Conservation (phyloP, 2,329 filamentous ascomycete species). For the Chrysosporium queenslandicum region DNA sequence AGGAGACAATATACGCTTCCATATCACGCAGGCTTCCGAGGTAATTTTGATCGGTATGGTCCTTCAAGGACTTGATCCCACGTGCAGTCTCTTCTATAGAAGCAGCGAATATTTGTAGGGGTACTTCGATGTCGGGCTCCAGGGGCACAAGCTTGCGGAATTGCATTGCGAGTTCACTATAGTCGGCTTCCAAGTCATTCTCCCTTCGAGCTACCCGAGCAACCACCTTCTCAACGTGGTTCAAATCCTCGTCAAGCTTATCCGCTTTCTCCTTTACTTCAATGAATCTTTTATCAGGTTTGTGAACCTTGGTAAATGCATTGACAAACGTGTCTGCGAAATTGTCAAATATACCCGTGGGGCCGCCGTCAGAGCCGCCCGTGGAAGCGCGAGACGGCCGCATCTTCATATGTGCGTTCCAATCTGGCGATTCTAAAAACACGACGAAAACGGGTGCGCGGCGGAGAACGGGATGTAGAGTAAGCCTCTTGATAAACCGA, state of each 20-base stretch:
- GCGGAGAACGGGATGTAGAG: conserved; percentile 79
- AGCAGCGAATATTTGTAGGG: conserved; percentile 75
- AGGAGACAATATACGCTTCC: conserved; percentile 81
- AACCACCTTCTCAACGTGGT: conserved; percentile 91
- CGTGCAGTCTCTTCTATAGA: conserved; percentile 74
- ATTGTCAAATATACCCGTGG: conserved; percentile 73
- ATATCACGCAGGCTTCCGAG: conserved; percentile 86
- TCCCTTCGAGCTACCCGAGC: conserved; percentile 80
- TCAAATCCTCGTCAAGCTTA: conserved; percentile 88
- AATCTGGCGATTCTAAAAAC: conserved; percentile 87
- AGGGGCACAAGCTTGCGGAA: conserved; percentile 87
- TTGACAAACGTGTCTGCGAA: conserved; percentile 96
- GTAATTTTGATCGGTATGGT: conserved; percentile 92
- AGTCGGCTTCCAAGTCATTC: conserved; percentile 75
- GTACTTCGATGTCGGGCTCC: conserved; percentile 73
- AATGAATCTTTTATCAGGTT: conserved; percentile 86
- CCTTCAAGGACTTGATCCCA: conserved; percentile 69
- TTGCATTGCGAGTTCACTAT: conserved; percentile 80
- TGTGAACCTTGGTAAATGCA: conserved; percentile 92
- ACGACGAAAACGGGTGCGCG: conserved; percentile 71
- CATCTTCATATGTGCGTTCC: conserved; percentile 90
- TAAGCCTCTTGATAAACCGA: conserved; percentile 76
- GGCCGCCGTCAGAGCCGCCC: conserved; percentile 34
- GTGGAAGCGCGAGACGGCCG: conserved; percentile 57
- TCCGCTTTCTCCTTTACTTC: conserved; percentile 87